phyloP scores from a whole-genome alignment of 2,329 filamentous ascomycete species.

The Fusarium sp. region DNA sequence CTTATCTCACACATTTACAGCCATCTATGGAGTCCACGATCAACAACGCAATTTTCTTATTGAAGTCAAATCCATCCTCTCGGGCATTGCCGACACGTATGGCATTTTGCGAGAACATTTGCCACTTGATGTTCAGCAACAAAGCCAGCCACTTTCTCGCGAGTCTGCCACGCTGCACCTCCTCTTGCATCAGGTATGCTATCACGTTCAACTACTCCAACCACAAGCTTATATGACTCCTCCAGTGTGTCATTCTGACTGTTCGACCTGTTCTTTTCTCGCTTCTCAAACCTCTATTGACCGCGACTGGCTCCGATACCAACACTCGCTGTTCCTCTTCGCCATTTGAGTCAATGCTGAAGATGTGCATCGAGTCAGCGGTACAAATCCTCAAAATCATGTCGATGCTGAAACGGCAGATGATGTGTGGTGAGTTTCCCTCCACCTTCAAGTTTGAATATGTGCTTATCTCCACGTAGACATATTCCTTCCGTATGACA shows the following conservation, averaged over 20 bases:
- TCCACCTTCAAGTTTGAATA: too few relatives aligned
- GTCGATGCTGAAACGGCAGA: constrained; percentile 34
- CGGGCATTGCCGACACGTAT: constrained; percentile 32
- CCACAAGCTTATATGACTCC: neutral
- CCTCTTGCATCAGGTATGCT: constrained; percentile 33
- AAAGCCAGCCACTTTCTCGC: constrained; percentile 29
- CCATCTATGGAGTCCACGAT: constrained; percentile 31
- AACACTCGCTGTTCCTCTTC: constrained; percentile 19
- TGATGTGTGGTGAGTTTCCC: constrained; percentile 32
- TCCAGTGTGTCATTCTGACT: constrained; percentile 38
- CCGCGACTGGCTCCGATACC: neutral
- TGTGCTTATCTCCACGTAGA: constrained; percentile 10
- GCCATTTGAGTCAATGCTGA: constrained; percentile 41
- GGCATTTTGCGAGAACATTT: constrained; percentile 29
- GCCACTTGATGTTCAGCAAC: constrained; percentile 19
- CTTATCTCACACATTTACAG: constrained; percentile 5
- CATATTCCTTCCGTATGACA: constrained; percentile 41
- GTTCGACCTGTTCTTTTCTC: constrained; percentile 40
- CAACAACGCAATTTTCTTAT: constrained; percentile 34
- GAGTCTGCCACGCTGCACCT: constrained; percentile 40
- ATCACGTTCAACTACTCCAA: accelerated
- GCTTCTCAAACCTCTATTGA: constrained; percentile 34
- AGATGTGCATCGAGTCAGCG: constrained; percentile 40
- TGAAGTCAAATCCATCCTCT: constrained; percentile 38
- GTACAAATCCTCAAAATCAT: constrained; percentile 39